Conservation (phyloP, 768 basidiomycete genomes). For the Lactarius trivialis region DNA sequence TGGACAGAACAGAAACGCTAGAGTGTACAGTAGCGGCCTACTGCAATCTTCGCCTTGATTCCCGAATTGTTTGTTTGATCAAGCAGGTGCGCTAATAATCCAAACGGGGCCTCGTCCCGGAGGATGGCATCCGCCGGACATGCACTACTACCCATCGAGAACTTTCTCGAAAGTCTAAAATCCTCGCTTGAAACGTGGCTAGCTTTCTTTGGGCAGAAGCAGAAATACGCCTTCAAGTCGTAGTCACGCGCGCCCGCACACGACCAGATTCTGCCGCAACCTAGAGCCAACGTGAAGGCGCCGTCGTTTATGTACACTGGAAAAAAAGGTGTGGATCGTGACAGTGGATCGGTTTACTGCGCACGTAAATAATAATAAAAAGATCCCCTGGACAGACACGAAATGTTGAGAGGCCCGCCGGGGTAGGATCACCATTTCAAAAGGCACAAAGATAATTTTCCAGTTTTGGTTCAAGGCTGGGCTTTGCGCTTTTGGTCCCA, state of each 20-base stretch:
- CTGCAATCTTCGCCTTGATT: neutral
- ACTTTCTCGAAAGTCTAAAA: neutral
- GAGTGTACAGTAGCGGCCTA: neutral
- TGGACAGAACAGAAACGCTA: neutral
- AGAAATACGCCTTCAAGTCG: neutral
- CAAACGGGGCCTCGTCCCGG: neutral
- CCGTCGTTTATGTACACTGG: neutral
- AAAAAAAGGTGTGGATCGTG: neutral
- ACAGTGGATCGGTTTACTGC: neutral
- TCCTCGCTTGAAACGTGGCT: neutral
- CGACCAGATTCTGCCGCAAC: neutral
- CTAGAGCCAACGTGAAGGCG: neutral
- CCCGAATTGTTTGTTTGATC: neutral
- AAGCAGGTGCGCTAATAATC: no score
- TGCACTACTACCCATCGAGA: neutral
- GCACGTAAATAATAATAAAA: neutral
- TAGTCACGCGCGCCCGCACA: no score
- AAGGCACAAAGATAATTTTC: neutral
- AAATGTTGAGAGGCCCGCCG: neutral
- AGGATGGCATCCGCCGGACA: neutral
- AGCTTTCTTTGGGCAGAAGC: neutral
- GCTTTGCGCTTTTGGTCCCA: neutral
- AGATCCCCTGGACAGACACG: neutral
- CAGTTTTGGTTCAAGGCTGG: neutral
- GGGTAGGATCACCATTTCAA: neutral